Conservation (phyloP, 805 yeast species). For the Starmera pachycereana region DNA sequence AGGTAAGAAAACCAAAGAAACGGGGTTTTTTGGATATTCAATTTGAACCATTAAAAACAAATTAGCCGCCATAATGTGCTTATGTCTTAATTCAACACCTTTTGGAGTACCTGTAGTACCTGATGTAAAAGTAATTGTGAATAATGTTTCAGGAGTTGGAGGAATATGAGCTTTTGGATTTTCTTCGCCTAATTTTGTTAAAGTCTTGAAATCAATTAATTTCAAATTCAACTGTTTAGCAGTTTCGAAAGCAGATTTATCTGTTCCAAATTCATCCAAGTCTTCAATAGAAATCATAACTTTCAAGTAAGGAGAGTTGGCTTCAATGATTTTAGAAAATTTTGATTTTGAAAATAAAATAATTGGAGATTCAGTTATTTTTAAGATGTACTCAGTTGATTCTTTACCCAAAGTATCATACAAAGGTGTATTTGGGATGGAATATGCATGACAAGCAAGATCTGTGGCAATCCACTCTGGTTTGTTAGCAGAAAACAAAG, state of each 20-base stretch:
- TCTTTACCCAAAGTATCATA: constrained; percentile 50
- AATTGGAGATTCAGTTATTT: constrained; percentile 52
- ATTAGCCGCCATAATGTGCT: constrained; percentile 38
- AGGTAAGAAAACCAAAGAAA: constrained; percentile 37
- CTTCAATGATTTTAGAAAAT: constrained; percentile 33
- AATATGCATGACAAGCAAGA: constrained; percentile 53
- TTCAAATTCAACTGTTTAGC: constrained; percentile 21
- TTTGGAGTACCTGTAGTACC: constrained; percentile 73
- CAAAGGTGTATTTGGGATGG: constrained; percentile 41
- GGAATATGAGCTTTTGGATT: constrained; percentile 32
- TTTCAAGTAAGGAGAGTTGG: constrained; percentile 37
- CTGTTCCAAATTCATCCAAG: constrained; percentile 24
- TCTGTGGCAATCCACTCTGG: constrained; percentile 65
- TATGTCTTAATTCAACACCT: constrained; percentile 53
- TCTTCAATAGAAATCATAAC: constrained; percentile 48
- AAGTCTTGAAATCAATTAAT: constrained; percentile 24
- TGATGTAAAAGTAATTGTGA: constrained; percentile 62
- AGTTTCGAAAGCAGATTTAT: constrained; percentile 13
- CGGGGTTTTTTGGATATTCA: constrained; percentile 18
- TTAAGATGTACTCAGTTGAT: constrained; percentile 54
- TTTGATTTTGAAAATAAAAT: constrained; percentile 45
- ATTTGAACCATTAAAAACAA: constrained; percentile 30
- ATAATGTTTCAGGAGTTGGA: constrained; percentile 41
- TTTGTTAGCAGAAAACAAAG: constrained; percentile 47
- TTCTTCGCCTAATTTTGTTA: constrained; percentile 30